Base-by-base conservation (phyloP, 495 filamentous ascomycete genomes). In the Daldinia loculata region DNA sequence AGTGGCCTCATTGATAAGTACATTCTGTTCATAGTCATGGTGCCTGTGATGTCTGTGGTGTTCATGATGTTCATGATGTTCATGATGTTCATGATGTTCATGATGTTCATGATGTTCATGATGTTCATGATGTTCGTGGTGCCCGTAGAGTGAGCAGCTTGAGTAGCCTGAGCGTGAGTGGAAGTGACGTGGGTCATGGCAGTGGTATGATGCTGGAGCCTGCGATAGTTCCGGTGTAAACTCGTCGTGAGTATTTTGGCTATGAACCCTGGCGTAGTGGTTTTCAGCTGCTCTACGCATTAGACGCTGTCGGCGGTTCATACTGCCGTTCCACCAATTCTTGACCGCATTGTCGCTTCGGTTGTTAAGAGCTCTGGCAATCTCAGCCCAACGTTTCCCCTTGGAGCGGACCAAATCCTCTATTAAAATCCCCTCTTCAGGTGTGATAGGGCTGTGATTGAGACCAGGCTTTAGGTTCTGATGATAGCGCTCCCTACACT, bases 291-390 rank as follows among this genome's bases (percentile, higher is more conserved):
- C 70, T 59, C 69, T 77, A 66, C 64, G 79, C 45, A 14, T 48
- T 36, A 82, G 56, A 51, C 86, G 82, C 70, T 82, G 80, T 69
- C 86, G 80, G 72, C 94, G 88, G 81, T 98, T 97, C 89, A 93
- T 90, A 76, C 92, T 92, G 36, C 95, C 95, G 80, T 99, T 98
- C 93, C 93, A 98, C 93, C 94, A 98, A 81, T 99, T 99, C 88
- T 99, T 99, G 56, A 99, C 94, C 34, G 93, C 92, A 76, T 99
- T 99, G 84, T 99, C 95, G 82, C 94, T 97, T 72, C 95, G 89
- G 67, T 94, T 95, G 17, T 90, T 87, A 24, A 99, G 87, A 17
- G 87, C 83, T 73, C 95, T 87, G 27, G 95, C 94, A 71, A 99
- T 98, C 72, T 98, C 93, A 3, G 95, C 95, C 95, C 95, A 99